Evolutionary conservation across 805 yeast species (phyloP), one percentile per base, ranked within the genome.

Genomic region (Teunomyces stri): DNA sequence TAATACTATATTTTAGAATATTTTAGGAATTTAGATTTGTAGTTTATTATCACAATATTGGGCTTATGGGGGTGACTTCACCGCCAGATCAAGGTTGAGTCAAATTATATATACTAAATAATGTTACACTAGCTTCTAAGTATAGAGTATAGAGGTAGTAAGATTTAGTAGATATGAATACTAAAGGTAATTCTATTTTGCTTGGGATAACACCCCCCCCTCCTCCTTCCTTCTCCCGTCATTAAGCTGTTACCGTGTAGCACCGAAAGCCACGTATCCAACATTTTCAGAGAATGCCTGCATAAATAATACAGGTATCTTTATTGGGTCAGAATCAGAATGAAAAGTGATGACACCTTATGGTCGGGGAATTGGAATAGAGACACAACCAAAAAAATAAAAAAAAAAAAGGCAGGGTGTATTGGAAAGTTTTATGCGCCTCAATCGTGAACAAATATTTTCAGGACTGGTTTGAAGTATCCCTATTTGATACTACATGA

Each of bases 1-100:
- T 37, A 37, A 37, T 37, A 37, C 25, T 20, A 37, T 37, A 37
- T 37, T 37, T 37, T 37, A 22, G 29, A 37, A 21, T 22, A 37
- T n/a, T 37, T 37, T 37, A 37, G 40, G 28, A 21, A 37, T 37
- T 37, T 37, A 37, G 40, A 37, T 37, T 37, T 37, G 28, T 22
- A 37, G 40, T 13, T 37, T 37, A 37, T 6, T 35, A 35, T 20
- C 27, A 35, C 22, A 35, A 35, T 37, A 37, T 16, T 21, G 40
- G 40, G 10, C 25, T 37, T 22, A 37, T 22, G 40, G 29, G 28
- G 40, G 25, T 21, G 29, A 37, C 28, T 37, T n/a, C 27, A 37
- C 40, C 40, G 11, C 15, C 15, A 37, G 40, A 37, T 37, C 28
- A 37, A 37, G 34, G 29, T 21, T 37, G 29, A 37, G 40, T 21